Evolutionary conservation across 2,329 filamentous ascomycete genomes (phyloP), one percentile per base, ranked within the genome.

Genomic region (Cladobotryum mycophilum): DNA sequence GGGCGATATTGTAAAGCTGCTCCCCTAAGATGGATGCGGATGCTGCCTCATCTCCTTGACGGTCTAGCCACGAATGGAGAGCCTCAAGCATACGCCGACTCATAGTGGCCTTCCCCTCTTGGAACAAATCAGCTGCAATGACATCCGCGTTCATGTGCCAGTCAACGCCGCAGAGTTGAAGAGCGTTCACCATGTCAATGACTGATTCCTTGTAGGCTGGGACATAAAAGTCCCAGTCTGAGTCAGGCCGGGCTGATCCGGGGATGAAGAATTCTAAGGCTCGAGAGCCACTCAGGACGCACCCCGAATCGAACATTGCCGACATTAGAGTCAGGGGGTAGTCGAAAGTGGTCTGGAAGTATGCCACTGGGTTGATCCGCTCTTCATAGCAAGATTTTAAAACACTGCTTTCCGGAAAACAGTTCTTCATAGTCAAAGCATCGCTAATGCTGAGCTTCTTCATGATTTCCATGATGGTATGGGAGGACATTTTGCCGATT

Each of bases 191-290:
- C 15, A 56, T 56, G 3, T 56, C 41, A 12, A 35, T 36, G 1
- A 54, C 52, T 11, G 37, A 55, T 20, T 55, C 47, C 18, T 47
- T 54, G 17, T 56, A 56, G 5, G 35, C 49, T 5, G 41, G 49
- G 12, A 56, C 17, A 36, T 47, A 56, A 43, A 54, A 54, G 15
- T 49, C 47, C 49, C 22, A 56, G 14, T 30, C 18, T 12, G 30
- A 37, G 5, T 55, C 33, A 6, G 40, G 15, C 7, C 12, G 4
- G 33, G 35, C 37, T 2, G 43, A 53, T n/a, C 42, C 14, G 6
- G 48, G 53, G 9, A 55, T 12, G 12, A 55, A 55, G 45, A 51
- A 55, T 25, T 51, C 37, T 12, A 55, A 13, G 17, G 51, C 51
- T 15, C 48, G 43, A 15, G 51, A 38, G 22, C 53, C 17, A 38